Evolutionary conservation across 768 basidiomycete species (phyloP).

Genomic region (Pholiota microspora): DNA sequence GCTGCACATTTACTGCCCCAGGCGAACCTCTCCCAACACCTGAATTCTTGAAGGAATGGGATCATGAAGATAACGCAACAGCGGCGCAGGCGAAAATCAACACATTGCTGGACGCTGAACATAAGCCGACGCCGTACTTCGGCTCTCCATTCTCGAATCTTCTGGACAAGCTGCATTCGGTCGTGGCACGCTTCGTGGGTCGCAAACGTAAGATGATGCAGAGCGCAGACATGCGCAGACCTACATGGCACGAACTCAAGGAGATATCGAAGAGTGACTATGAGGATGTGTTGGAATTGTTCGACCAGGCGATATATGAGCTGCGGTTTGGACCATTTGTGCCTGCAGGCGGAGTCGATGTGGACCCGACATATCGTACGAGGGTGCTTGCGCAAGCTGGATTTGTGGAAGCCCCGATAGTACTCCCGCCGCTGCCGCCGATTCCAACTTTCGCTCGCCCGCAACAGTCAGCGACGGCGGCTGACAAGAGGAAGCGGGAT

Average conservation of each 20-base stretch:
- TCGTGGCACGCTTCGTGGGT: neutral
- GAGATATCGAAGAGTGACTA: neutral
- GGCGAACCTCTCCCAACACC: neutral
- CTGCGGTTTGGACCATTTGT: neutral
- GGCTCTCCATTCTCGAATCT: neutral
- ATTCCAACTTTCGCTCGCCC: too few relatives aligned
- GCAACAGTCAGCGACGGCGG: too few relatives aligned
- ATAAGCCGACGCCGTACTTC: conserved; percentile 2
- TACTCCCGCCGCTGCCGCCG: too few relatives aligned
- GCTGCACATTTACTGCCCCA: neutral
- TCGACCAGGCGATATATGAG: conserved; percentile 8
- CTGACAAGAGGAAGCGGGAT: too few relatives aligned
- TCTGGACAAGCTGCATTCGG: neutral
- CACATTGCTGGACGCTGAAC: neutral
- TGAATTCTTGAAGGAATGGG: neutral
- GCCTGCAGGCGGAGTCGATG: too few relatives aligned
- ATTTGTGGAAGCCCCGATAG: too few relatives aligned
- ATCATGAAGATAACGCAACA: neutral
- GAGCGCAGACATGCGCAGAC: neutral
- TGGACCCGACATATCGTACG: neutral
- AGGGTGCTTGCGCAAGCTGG: too few relatives aligned
- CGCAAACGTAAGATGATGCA: neutral
- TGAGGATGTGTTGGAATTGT: neutral
- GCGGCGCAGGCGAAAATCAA: neutral
- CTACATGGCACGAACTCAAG: neutral